These are phyloP conservation scores for Fusarium newnesense DNA, from an alignment of 2,329 filamentous ascomycete species.

Conservation along the genomic window DNA sequence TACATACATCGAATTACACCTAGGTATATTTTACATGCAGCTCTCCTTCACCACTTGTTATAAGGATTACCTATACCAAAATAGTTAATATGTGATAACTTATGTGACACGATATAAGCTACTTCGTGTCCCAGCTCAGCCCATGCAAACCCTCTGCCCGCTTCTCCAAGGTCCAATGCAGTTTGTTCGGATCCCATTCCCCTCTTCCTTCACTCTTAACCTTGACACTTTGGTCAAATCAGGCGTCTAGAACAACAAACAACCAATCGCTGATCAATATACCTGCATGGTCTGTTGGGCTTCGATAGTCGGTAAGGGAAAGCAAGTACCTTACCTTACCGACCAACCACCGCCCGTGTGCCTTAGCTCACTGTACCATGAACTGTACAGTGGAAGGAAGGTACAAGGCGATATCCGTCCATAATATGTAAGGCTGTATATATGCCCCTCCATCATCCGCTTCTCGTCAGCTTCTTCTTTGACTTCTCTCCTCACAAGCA, in stretches of 20 bases:
- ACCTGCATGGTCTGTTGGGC: constrained; percentile 14
- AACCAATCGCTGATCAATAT: constrained; percentile 21
- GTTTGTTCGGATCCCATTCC: constrained; percentile 2
- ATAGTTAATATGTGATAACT: neutral
- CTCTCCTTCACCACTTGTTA: neutral
- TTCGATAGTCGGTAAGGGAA: constrained; percentile 25
- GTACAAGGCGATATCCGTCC: neutral
- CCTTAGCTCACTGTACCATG: constrained; percentile 10
- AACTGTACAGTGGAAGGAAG: constrained; percentile 11
- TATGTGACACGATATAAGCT: neutral
- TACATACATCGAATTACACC: neutral
- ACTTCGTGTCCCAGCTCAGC: neutral
- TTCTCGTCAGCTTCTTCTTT: constrained; percentile 10
- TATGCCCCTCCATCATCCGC: constrained; percentile 12
- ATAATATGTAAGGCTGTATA: neutral
- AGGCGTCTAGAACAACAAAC: constrained; percentile 2
- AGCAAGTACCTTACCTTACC: neutral
- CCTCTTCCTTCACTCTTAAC: constrained; percentile 19
- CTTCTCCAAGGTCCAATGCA: constrained; percentile 6
- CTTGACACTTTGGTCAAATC: constrained; percentile 16
- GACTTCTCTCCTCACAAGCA: constrained; percentile 5
- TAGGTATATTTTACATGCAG: neutral
- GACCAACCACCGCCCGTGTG: neutral
- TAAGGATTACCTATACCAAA: neutral
- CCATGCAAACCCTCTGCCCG: neutral